These are phyloP conservation scores for Rubroboletus pulcherrimus DNA, from an alignment of 768 basidiomycete genomes.

Conservation along the genomic window DNA sequence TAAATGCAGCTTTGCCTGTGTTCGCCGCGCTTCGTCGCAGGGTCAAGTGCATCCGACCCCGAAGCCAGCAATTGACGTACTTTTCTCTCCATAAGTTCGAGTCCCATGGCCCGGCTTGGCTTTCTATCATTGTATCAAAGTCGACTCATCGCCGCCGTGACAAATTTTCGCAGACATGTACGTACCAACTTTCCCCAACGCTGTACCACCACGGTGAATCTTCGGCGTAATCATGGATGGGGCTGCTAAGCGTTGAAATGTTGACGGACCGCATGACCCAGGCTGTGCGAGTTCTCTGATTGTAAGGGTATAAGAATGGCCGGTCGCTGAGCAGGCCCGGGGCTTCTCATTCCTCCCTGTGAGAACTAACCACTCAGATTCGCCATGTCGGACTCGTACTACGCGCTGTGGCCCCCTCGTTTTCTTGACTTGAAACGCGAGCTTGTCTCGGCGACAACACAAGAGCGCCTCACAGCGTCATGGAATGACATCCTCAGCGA, in stretches of 20 bases:
- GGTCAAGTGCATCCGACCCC: not conserved
- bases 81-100: not conserved
- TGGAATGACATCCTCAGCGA: constrained; percentile 58
- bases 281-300: not conserved
- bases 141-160: not conserved
- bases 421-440: constrained; percentile 57
- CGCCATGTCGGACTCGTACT: constrained; percentile 12
- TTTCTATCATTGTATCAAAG: not conserved
- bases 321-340: not conserved
- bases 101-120: not conserved
- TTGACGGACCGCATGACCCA: not conserved
- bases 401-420: constrained; percentile 31
- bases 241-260: not conserved
- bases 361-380: not conserved
- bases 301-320: constrained; percentile 12
- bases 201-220: constrained; percentile 4
- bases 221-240: constrained; percentile 1
- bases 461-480: constrained; percentile 45
- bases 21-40: not conserved
- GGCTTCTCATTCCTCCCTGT: not conserved
- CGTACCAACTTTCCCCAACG: too few species aligned
- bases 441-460: constrained; percentile 49
- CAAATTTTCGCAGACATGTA: not conserved
- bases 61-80: too few species aligned
- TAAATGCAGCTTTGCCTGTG: not conserved